These are phyloP conservation scores for Sporothrix mexicana DNA, from an alignment of 2,329 filamentous ascomycete species.

Conservation along the genomic window DNA sequence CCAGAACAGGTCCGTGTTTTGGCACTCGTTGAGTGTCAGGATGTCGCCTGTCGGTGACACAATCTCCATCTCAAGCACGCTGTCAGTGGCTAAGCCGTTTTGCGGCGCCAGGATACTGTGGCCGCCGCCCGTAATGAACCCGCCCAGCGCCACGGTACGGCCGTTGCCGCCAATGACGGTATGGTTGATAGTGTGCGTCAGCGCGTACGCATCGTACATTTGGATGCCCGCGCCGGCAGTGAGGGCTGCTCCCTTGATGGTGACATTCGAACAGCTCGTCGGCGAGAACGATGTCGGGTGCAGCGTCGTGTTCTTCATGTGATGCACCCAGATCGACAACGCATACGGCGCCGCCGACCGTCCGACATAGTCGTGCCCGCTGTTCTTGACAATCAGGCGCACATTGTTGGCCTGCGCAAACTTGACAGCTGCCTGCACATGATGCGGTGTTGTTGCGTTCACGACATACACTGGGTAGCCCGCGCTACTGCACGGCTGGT, in stretches of 20 bases:
- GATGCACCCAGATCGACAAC: conserved; percentile 46
- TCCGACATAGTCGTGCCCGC: conserved; percentile 51
- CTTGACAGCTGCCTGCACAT: conserved; percentile 42
- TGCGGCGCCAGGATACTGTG: conserved; percentile 60
- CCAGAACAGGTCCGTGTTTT: conserved; percentile 67
- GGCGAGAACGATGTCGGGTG: conserved; percentile 46
- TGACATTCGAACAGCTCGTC: conserved; percentile 18
- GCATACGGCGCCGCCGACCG: conserved; percentile 56
- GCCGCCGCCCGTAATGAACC: conserved; percentile 66
- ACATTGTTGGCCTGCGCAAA: conserved; percentile 41
- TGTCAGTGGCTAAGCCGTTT: conserved; percentile 67
- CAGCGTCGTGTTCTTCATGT: conserved; percentile 53
- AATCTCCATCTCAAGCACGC: conserved; percentile 64
- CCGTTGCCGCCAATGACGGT: conserved; percentile 61
- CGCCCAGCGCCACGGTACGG: conserved; percentile 63
- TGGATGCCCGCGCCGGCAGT: conserved; percentile 54
- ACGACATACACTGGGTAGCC: conserved; percentile 33
- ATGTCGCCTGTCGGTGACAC: conserved; percentile 59
- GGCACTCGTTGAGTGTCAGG: conserved; percentile 57
- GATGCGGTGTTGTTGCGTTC: conserved; percentile 47
- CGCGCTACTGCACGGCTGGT: conserved; percentile 47
- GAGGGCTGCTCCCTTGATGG: conserved; percentile 56
- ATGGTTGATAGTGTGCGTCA: conserved; percentile 52
- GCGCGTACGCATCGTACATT: conserved; percentile 55
- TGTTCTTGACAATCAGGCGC: conserved; percentile 50